phyloP scores from a whole-genome alignment of 331 rosid species.

The Phaseolus coccineus region DNA sequence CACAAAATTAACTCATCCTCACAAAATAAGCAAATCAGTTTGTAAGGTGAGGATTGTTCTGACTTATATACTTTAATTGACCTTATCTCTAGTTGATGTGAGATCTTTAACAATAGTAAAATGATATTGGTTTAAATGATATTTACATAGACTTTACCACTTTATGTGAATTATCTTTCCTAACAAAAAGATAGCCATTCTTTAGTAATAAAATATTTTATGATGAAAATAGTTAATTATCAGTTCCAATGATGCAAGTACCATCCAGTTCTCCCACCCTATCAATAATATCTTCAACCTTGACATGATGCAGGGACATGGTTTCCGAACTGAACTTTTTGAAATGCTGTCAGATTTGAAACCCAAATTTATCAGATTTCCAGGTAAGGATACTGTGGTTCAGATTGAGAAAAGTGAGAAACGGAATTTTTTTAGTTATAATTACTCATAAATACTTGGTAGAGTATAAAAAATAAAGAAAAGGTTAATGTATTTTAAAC shows the following conservation, averaged over 20 bases:
- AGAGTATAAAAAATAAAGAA: neutral
- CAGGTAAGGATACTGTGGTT: slow-evolving; percentile 60
- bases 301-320: slow-evolving; percentile 72
- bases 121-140: neutral
- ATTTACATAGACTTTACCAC: neutral
- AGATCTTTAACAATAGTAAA: too few relatives aligned
- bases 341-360: slow-evolving; percentile 64
- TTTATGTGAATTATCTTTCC: slow-evolving; percentile 14
- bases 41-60: too few relatives aligned
- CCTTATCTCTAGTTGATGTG: too few relatives aligned
- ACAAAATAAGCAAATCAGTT: too few relatives aligned
- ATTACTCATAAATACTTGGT: slow-evolving; percentile 20
- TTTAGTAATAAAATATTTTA: slow-evolving; percentile 9
- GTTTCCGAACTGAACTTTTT: slow-evolving; percentile 80
- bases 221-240: slow-evolving; percentile 12
- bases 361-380: slow-evolving; percentile 89
- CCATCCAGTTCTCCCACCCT: neutral
- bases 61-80: too few relatives aligned
- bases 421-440: neutral
- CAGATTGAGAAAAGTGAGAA: slow-evolving; percentile 15
- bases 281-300: slow-evolving; percentile 33
- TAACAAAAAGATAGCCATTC: neutral
- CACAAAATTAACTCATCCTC: too few relatives aligned
- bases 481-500: neutral
- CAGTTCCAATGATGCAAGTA: slow-evolving; percentile 22